phyloP scores from a whole-genome alignment of 345 rosid species.

The Nasturtium officinale region DNA sequence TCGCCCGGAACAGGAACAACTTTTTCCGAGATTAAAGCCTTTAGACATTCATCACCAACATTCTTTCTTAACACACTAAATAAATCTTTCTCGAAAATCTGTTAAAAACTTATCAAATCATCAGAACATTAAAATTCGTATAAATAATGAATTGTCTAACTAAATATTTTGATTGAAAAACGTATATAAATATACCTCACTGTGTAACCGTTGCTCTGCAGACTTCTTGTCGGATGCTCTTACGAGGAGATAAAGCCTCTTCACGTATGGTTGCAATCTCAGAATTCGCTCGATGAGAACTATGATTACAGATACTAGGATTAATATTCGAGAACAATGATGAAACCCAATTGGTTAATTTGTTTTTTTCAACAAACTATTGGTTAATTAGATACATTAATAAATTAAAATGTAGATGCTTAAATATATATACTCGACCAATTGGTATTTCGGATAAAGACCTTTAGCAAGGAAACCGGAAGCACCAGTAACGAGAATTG shows the following conservation, averaged over 20 bases:
- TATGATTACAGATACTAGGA: background rate
- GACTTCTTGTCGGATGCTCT: slow-evolving; percentile 29
- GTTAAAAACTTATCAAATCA: background rate
- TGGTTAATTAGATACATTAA: background rate
- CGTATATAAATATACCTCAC: slow-evolving; percentile 22
- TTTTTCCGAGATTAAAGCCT: slow-evolving; percentile 47
- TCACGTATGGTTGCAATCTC: slow-evolving; percentile 31
- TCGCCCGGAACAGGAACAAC: slow-evolving; percentile 54
- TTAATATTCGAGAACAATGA: background rate
- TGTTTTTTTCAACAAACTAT: too few species aligned
- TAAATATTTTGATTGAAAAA: background rate
- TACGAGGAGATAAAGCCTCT: slow-evolving; percentile 27
- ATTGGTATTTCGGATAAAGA: too few species aligned
- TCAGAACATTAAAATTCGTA: background rate
- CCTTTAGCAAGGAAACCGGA: slow-evolving; percentile 41
- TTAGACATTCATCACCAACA: slow-evolving; percentile 38
- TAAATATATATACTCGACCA: too few species aligned
- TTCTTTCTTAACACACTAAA: slow-evolving; percentile 55
- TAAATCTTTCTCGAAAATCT: slow-evolving; percentile 58
- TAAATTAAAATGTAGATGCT: background rate
- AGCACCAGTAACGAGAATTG: slow-evolving; percentile 48
- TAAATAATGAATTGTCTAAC: background rate
- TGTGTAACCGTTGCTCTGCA: slow-evolving; percentile 14
- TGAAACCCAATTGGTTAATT: too few species aligned
- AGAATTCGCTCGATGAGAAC: slow-evolving; percentile 27